Evolutionary conservation across 2,329 filamentous ascomycete genomes (phyloP), one percentile per base, ranked within the genome.

Genomic region (Colletotrichum spinosum): DNA sequence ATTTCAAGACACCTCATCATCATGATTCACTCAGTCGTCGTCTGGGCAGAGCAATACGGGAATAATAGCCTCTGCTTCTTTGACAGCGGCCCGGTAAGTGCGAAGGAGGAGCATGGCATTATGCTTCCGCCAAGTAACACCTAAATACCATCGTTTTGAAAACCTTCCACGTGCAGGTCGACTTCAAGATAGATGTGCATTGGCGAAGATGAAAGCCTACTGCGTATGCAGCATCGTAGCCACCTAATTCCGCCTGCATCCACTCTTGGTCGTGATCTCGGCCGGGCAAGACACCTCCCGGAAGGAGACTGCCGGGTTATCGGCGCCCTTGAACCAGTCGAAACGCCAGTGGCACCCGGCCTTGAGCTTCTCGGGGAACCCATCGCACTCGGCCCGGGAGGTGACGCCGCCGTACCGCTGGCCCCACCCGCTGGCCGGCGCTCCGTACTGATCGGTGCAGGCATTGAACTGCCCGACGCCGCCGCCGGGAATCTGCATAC

Each of bases 291-390:
- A 78, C 11, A 90, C 86, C 74, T 85, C 80, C 74, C 80, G 77
- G 75, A 86, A 89, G 58, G 75, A 78, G 58, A 89, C 83, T 35
- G 70, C 71, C 7, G 86, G 86, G 76, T 88, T 89, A 72, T 88
- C 84, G 53, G 86, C 81, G 67, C 83, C 83, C 68, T 79, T 71
- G 76, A 89, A 88, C 86, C 86, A 90, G 78, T 89, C 85, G 72
- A 89, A 90, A 66, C 87, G 85, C 85, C 87, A 90, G 73, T 83
- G 78, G 77, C 87, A 90, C 8, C 87, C 87, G 9, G 76, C 78
- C 78, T 86, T 83, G 55, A 90, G 79, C 42, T 80, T 77, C 42
- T 72, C 76, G 0, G 87, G 87, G 76, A 88, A 85, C 55, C 74
- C 72, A 65, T 81, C 77, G 76, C 87, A 90, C 38, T 84, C 80